Base-by-base conservation (phyloP, 2,329 filamentous ascomycete genomes). In the Lomentospora prolificans region DNA sequence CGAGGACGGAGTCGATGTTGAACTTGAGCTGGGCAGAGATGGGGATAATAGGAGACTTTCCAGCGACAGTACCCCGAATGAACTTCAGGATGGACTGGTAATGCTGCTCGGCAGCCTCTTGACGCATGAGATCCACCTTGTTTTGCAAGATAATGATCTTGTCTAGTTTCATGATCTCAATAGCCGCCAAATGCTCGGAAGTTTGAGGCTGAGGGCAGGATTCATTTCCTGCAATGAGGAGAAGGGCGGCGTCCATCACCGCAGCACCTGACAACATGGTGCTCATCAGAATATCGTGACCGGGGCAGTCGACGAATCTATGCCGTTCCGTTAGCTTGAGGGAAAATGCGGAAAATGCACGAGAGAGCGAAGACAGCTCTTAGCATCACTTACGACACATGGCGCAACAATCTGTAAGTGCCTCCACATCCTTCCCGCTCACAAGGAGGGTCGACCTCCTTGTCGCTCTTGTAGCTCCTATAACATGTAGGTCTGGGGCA, bases 251-350 rank as follows among this genome's bases (percentile, higher is more conserved):
- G 74, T 99, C 94, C 94, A 99, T 99, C 81, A 99, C 94, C 61
- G 94, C 94, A 65, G 94, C 94, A 68, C 94, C 94, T 68, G 94
- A 99, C 80, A 99, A 86, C 94, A 99, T 99, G 66, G 94, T 99
- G 75, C 92, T 97, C 94, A 99, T 99, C 72, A 99, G 91, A 90
- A 99, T 99, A 76, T 99, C 94, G 89, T 99, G 94, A 73, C 94
- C 94, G 57, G 94, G 94, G 80, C 94, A 97, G 74, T 97, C 94
- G 64, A 97, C 94, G 71, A 97, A 99, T 14, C 89, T 92, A 62
- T 3, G 27, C 25, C n/a, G 19, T 4, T 50, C 5, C 3, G 46
- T 50, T 33, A 51, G 53, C 53, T 17, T n/a, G 6, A 28, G 2
- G n/a, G 4, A 14, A 3, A 24, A 36, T n/a, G 14, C 6, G 24